Conservation (phyloP, 1,284 basidiomycete species). For the Apiotrichum gracile region DNA sequence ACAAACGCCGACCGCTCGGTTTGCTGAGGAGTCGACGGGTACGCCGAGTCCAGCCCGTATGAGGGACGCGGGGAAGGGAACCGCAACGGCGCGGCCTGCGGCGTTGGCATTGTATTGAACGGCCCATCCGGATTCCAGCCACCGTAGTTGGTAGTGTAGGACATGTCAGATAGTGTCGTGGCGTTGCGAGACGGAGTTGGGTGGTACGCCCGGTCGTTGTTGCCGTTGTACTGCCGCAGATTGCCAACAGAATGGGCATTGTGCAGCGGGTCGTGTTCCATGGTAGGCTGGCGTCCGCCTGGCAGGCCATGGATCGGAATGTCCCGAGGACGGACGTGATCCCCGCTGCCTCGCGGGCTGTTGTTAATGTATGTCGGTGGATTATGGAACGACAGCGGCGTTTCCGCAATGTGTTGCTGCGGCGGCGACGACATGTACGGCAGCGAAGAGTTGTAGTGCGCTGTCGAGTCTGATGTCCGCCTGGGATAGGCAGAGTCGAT, state of each 20-base stretch:
- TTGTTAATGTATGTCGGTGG: too few relatives aligned
- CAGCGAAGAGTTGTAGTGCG: background rate
- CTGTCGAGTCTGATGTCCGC: background rate
- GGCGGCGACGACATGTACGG: background rate
- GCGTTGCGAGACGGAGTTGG: background rate
- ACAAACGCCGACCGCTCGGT: too few relatives aligned
- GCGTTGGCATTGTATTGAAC: too few relatives aligned
- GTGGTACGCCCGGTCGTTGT: background rate
- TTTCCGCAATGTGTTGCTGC: too few relatives aligned
- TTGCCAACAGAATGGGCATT: background rate
- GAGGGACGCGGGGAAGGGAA: slow-evolving; percentile 19
- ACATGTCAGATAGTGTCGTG: too few relatives aligned
- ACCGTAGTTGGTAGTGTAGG: too few relatives aligned
- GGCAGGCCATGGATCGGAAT: too few relatives aligned
- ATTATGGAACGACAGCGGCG: too few relatives aligned
- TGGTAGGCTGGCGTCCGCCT: too few relatives aligned
- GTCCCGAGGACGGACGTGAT: too few relatives aligned
- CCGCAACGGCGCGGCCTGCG: background rate
- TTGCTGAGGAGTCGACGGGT: background rate
- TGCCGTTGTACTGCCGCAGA: background rate
- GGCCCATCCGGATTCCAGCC: too few relatives aligned
- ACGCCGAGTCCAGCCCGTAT: background rate
- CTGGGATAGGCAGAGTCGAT: background rate
- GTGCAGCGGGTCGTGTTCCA: background rate
- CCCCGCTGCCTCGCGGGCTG: too few relatives aligned